A percentile compares a stretch with the other conserved stretches of the same genome.
phyloP scores from a whole-genome alignment of 305 asterid genomes.

The Plantago rigida region DNA sequence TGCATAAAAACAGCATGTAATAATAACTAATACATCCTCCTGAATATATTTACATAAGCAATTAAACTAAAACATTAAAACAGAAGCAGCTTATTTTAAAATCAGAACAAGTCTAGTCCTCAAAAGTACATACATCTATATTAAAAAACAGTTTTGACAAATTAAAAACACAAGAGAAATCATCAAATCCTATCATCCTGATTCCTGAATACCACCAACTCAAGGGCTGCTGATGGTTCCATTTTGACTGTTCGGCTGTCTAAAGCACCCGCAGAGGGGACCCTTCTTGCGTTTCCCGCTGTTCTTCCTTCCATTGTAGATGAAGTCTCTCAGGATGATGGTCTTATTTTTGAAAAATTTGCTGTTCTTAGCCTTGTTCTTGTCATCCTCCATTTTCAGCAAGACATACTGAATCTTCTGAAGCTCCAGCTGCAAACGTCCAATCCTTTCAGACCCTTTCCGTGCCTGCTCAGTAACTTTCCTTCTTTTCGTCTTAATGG shows the following conservation, averaged over 20 bases:
- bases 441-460: slow-evolving; percentile 78
- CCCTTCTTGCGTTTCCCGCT: slow-evolving; percentile 58
- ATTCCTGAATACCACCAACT: neutral
- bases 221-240: slow-evolving; percentile 25
- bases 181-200: slow-evolving; percentile 15
- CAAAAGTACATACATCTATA: slow-evolving; percentile 23
- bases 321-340: slow-evolving; percentile 63
- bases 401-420: slow-evolving; percentile 73
- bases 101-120: slow-evolving; percentile 35
- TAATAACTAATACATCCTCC: no score
- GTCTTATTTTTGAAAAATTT: slow-evolving; percentile 52
- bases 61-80: slow-evolving; percentile 3
- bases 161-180: slow-evolving; percentile 7
- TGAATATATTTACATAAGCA: slow-evolving; percentile 5
- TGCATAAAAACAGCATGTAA: no score
- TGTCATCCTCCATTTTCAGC: slow-evolving; percentile 71
- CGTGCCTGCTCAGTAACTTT: slow-evolving; percentile 65
- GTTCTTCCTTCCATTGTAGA: slow-evolving; percentile 48
- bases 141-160: slow-evolving; percentile 26
- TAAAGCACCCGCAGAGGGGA: slow-evolving; percentile 68
- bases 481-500: slow-evolving; percentile 39
- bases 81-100: slow-evolving; percentile 31
- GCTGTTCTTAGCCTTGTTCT: slow-evolving; percentile 44
- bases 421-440: slow-evolving; percentile 67
- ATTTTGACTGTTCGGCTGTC: slow-evolving; percentile 42